Evolutionary conservation across 768 basidiomycete genomes (phyloP).

Genomic region (Leucocoprinus leucothites): DNA sequence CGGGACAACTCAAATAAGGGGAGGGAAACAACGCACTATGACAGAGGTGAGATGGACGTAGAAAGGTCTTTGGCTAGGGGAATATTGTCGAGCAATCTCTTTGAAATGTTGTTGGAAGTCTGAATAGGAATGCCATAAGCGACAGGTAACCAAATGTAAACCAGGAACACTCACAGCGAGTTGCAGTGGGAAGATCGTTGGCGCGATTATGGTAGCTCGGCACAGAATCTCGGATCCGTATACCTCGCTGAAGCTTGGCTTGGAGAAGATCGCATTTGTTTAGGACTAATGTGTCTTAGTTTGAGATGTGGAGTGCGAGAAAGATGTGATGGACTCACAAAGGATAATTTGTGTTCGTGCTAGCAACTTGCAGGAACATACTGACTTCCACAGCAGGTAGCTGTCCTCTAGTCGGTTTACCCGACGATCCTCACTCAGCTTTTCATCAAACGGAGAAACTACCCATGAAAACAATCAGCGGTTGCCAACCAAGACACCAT

Average conservation of each 20-base stretch:
- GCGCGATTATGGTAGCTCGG: constrained; percentile 71
- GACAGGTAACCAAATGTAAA: background rate
- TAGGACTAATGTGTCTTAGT: constrained; percentile 35
- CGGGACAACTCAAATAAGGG: background rate
- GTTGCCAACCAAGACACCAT: background rate
- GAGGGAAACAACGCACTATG: constrained; percentile 47
- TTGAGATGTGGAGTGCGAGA: background rate
- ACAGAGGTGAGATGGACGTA: constrained; percentile 76
- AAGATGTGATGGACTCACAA: constrained; percentile 26
- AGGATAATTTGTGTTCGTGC: constrained; percentile 53
- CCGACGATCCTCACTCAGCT: constrained; percentile 61
- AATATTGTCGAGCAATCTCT: constrained; percentile 61
- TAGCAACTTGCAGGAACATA: constrained; percentile 66
- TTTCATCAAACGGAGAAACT: constrained; percentile 82
- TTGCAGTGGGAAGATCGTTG: constrained; percentile 67
- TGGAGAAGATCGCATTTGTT: constrained; percentile 74
- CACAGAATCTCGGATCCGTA: constrained; percentile 63
- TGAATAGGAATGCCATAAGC: constrained; percentile 23
- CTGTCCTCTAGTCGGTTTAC: constrained; percentile 80
- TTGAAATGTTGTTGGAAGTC: constrained; percentile 82
- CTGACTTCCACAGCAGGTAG: constrained; percentile 71
- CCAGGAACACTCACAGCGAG: constrained; percentile 52
- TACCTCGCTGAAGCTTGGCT: constrained; percentile 67
- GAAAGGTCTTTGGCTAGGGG: constrained; percentile 64
- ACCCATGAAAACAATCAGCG: constrained; percentile 15